phyloP scores from a whole-genome alignment of 2,329 filamentous ascomycete species.

The Helicocarpus griseus region DNA sequence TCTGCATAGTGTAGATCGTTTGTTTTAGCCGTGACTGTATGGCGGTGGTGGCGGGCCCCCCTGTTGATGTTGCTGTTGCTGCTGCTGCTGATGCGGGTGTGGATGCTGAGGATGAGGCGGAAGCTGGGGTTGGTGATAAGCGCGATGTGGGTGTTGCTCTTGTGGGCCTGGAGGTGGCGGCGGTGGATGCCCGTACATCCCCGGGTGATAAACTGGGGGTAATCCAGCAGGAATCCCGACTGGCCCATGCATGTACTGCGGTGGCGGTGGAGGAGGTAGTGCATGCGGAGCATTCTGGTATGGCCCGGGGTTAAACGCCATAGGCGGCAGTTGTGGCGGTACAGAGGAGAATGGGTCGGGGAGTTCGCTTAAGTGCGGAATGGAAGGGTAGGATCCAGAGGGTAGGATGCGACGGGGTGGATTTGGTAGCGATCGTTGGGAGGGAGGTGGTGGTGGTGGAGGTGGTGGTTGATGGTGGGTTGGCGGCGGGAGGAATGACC shows the following conservation, averaged over 20 bases:
- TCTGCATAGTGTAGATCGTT: too few species aligned
- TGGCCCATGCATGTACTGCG: not conserved
- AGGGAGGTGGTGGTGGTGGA: not conserved
- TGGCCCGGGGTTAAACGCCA: conserved; percentile 25
- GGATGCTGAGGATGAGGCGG: not conserved
- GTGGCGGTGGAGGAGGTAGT: not conserved
- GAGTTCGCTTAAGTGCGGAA: conserved; percentile 23
- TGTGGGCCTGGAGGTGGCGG: not conserved
- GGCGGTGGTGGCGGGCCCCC: not conserved
- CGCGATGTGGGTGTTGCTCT: not conserved
- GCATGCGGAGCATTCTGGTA: conserved; percentile 23
- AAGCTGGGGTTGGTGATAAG: not conserved
- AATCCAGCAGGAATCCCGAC: not conserved
- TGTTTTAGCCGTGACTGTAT: not conserved
- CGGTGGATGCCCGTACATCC: not conserved
- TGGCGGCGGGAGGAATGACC: conserved; percentile 22
- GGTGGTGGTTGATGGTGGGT: conserved; percentile 17
- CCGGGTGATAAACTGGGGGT: not conserved
- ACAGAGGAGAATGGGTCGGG: conserved; percentile 28
- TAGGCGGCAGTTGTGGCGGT: conserved; percentile 32
- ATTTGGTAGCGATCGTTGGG: not conserved
- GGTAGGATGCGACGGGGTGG: conserved; percentile 27
- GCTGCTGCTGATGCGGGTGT: not conserved
- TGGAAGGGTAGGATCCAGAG: conserved; percentile 5
- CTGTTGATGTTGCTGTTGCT: not conserved